Conservation (phyloP, 768 basidiomycete genomes). For the Thelephora ganbajun region DNA sequence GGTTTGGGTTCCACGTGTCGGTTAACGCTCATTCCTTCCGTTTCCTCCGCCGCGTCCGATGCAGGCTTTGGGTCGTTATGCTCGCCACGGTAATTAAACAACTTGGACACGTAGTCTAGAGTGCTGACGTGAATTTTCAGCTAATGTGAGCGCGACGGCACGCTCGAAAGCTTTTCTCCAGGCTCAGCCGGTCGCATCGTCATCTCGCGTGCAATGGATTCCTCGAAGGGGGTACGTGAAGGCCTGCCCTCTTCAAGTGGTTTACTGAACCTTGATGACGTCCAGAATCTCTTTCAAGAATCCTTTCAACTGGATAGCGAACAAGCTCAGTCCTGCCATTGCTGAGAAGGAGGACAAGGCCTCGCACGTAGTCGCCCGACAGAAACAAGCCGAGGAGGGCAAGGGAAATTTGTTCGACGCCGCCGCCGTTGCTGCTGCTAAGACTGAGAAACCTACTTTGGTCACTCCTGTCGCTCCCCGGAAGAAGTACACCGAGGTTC, state of each 20-base stretch:
- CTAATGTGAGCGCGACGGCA: not conserved
- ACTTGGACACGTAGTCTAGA: not conserved
- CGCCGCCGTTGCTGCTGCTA: conserved; percentile 3
- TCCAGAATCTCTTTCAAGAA: conserved; percentile 31
- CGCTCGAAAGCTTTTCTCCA: conserved; percentile 5
- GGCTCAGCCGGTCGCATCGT: conserved; percentile 5
- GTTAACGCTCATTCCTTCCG: conserved; percentile 5
- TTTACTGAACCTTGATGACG: conserved; percentile 3
- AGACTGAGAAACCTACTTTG: not conserved
- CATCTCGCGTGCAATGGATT: conserved; percentile 19
- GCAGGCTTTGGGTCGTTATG: conserved; percentile 13
- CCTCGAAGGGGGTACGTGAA: conserved; percentile 31
- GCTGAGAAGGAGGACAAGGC: conserved; percentile 4
- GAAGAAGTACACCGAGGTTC: conserved; percentile 14
- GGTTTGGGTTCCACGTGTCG: conserved; percentile 2
- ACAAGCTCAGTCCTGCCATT: not conserved
- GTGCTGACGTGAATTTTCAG: conserved; percentile 9
- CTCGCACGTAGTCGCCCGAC: conserved; percentile 26
- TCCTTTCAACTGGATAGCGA: conserved; percentile 46
- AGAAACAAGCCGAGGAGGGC: conserved; percentile 14
- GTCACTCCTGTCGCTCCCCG: conserved; percentile 2
- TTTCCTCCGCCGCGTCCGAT: conserved; percentile 10
- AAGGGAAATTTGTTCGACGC: conserved; percentile 17
- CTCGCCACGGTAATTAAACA: conserved; percentile 14
- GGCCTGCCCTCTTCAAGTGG: not conserved